Base-by-base conservation (phyloP, 2,329 filamentous ascomycete species). In the Ascochyta rabiei region DNA sequence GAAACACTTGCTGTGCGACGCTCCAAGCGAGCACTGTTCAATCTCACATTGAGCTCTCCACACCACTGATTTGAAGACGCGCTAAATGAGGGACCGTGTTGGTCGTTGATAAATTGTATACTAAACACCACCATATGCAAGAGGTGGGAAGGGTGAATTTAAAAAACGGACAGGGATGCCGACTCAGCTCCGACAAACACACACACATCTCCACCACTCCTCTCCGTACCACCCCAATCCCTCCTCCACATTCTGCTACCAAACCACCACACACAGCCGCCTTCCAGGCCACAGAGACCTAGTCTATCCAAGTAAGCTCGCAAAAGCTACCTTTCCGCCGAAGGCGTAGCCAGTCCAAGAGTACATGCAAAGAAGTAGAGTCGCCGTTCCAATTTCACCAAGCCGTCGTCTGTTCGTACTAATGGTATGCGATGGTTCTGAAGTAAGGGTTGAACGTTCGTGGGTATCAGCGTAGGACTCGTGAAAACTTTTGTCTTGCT, bases 391-490 rank as follows among this genome's bases (percentile, higher is more conserved):
- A 61, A 67, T 63, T 64, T 71, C 69, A 68, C 69, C 70, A 72
- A 74, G 71, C 70, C 69, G 68, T 67, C 68, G 64, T 70, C 62
- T 68, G 66, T 69, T 62, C 59, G 57, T 70, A 71, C 61, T 58
- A 67, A 69, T 67, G 69, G 69, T 70, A 72, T 68, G 71, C 67
- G 71, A 72, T 71, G 68, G 68, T 67, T 63, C 60, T 64, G 68
- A 67, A 67, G 63, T 64, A 69, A 66, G 67, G 70, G 67, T 71
- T 72, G 71, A 73, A 73, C 66, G 68, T 70, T 74, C 64, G 70
- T 76, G 75, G 75, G 75, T 77, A 77, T 77, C 75, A 75, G 72
- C 66, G 72, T 76, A 71, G 71, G 70, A 73, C 69, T 75, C 69
- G 72, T 75, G 68, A 73, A 73, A 71, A 70, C 61, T 71, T 74